Conservation (phyloP, 2,329 filamentous ascomycete species). For the Calonectria montana region DNA sequence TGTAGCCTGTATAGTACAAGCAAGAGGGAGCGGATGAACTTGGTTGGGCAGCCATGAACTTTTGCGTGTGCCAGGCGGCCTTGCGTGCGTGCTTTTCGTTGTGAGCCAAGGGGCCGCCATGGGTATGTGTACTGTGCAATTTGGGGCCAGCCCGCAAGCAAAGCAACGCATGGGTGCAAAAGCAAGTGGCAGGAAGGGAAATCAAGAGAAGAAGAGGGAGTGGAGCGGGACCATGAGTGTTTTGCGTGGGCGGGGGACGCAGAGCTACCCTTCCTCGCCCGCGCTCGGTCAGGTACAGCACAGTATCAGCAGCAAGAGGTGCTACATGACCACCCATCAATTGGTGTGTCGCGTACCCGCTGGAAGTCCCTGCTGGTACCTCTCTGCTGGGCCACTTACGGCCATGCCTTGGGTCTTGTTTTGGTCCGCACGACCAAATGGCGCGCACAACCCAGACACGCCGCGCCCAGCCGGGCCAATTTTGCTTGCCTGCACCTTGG, state of each 20-base stretch:
- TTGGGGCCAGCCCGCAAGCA: conserved; percentile 16
- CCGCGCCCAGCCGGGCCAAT: conserved; percentile 39
- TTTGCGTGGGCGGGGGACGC: conserved; percentile 43
- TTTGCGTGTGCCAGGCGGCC: conserved; percentile 17
- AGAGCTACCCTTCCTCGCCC: conserved; percentile 44
- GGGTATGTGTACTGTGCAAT: neutral
- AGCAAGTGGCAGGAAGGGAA: conserved; percentile 33
- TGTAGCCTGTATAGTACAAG: neutral
- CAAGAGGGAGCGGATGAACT: conserved; percentile 15
- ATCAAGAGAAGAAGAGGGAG: conserved; percentile 42
- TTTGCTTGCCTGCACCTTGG: conserved; percentile 36
- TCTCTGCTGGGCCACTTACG: conserved; percentile 41
- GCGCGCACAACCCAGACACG: conserved; percentile 38
- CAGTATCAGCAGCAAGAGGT: conserved; percentile 50
- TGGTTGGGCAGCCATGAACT: conserved; percentile 38
- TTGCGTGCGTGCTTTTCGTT: conserved; percentile 25
- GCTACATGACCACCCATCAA: conserved; percentile 47
- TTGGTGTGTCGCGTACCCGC: conserved; percentile 53
- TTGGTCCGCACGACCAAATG: conserved; percentile 41
- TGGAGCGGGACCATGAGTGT: conserved; percentile 39
- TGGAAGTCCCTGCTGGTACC: conserved; percentile 49
- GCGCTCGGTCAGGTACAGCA: conserved; percentile 47
- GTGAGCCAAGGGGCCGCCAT: conserved; percentile 13
- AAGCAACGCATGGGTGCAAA: conserved; percentile 19
- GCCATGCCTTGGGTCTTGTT: conserved; percentile 41